These are phyloP conservation scores for Hypomyces perniciosus DNA, from an alignment of 2,329 filamentous ascomycete species.

Conservation along the genomic window DNA sequence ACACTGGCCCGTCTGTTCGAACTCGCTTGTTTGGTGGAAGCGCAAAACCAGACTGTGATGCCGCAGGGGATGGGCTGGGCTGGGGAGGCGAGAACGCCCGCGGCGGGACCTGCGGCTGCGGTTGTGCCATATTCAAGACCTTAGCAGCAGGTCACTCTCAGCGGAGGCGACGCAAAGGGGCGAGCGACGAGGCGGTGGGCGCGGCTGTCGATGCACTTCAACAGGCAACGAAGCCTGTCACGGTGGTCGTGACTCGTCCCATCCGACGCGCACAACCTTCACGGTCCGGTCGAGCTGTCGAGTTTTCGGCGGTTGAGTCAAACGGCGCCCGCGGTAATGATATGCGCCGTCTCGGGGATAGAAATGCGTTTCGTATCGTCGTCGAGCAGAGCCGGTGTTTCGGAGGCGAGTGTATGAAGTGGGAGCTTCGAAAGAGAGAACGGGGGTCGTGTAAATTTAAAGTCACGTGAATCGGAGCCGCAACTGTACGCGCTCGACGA, in stretches of 20 bases:
- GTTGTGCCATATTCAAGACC: conserved; percentile 48
- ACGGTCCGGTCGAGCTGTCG: not conserved
- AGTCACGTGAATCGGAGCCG: conserved; percentile 33
- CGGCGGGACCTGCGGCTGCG: conserved; percentile 45
- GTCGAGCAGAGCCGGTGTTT: conserved; percentile 16
- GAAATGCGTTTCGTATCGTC: conserved; percentile 13
- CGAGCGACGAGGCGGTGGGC: conserved; percentile 8
- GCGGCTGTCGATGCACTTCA: conserved; percentile 25
- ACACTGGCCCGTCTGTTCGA: conserved; percentile 55
- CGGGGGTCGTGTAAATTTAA: conserved; percentile 35
- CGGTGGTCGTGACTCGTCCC: conserved; percentile 38
- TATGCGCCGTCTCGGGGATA: conserved; percentile 3
- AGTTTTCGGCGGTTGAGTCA: not conserved
- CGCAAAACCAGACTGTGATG: conserved; percentile 45
- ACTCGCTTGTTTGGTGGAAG: conserved; percentile 66
- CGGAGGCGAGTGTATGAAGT: conserved; percentile 21
- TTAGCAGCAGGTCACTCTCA: not conserved
- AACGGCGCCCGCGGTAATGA: not conserved
- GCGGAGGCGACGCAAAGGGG: conserved; percentile 3
- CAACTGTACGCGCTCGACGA: conserved; percentile 4
- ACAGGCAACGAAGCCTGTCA: conserved; percentile 47
- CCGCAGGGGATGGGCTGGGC: conserved; percentile 54
- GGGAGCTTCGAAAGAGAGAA: conserved; percentile 25
- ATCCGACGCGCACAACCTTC: conserved; percentile 34
- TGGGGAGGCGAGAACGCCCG: conserved; percentile 58